Base-by-base conservation (phyloP, 2,329 filamentous ascomycete genomes). In the Acarospora socialis region DNA sequence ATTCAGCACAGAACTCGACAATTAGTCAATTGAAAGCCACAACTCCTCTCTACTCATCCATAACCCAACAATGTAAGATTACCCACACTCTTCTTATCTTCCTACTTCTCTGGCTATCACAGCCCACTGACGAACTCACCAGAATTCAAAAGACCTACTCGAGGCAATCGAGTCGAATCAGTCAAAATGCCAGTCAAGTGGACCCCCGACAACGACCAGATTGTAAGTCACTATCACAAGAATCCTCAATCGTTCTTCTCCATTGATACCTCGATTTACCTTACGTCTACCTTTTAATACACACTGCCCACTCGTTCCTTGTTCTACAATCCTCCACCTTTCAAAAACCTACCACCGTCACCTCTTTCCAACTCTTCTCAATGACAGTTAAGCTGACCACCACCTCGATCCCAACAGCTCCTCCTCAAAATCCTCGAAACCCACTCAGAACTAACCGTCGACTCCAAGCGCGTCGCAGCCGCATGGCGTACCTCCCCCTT, bases 401-500 rank as follows among this genome's bases (percentile, higher is more conserved):
- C 2, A 4, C 8, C 6, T 18, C n/a, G 16, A 28, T n/a, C 21
- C 13, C 20, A 7, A 23, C 29, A 57, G 55, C 47, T 59, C 3
- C 46, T 59, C 0, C 32, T 56, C 1, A 57, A 55, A 21, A 53
- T 58, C 10, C 37, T 59, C 0, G 51, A 57, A 28, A 55, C 50
- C 10, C 53, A 56, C 21, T n/a, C n/a, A n/a, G 42, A 54, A 0
- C 16, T 59, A 3, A 43, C 33, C 5, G 43, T 58, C 9, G 51
- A 59, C 33, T 38, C 44, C 10, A 48, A 44, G 13, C 47, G 45
- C 7, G 46, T 58, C 3, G 47, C 53, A 1, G 46, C 43, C 3
- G 48, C 51, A 17, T 59, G 55, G 55, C 52, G 54, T 57, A 50
- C 40, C 52, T 48, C 4, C 15, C 12, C 6, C 13, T 6, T 12